Evolutionary conservation across 2,329 filamentous ascomycete genomes (phyloP).

Genomic region (Mollisia scopiformis): DNA sequence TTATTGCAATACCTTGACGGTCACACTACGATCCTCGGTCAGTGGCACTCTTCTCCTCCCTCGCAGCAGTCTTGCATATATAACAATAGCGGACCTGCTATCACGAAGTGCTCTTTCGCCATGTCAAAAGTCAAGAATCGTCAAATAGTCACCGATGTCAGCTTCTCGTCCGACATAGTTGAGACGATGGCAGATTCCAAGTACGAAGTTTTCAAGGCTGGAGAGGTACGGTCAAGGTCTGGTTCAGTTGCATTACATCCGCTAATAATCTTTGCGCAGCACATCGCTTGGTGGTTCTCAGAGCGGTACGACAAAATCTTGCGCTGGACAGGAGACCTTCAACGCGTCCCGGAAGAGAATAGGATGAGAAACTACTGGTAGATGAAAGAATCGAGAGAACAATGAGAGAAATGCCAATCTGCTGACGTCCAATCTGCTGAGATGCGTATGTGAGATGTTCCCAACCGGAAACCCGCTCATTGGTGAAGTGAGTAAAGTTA

Average conservation of each 20-base stretch:
- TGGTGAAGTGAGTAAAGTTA: no score
- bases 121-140: not conserved
- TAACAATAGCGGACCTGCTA: not conserved
- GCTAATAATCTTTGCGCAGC: constrained; percentile 1
- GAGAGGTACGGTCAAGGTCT: not conserved
- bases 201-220: not conserved
- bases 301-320: constrained; percentile 6
- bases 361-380: no score
- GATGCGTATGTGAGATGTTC: no score
- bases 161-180: not conserved
- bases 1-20: constrained; percentile 9
- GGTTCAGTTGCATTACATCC: not conserved
- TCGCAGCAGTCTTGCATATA: constrained; percentile 13
- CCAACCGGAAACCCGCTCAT: no score
- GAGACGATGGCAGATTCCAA: not conserved
- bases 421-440: no score
- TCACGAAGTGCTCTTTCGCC: constrained; percentile 3
- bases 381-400: no score
- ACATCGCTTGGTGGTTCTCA: constrained; percentile 16
- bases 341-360: constrained; percentile 1
- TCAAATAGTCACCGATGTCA: constrained; percentile 11
- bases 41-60: constrained; percentile 11
- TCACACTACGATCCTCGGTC: constrained; percentile 8
- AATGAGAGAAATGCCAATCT: no score
- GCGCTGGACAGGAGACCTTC: not conserved